Evolutionary conservation across 2,329 filamentous ascomycete species (phyloP).

Genomic region (Stagonosporopsis cucurbitacearum): DNA sequence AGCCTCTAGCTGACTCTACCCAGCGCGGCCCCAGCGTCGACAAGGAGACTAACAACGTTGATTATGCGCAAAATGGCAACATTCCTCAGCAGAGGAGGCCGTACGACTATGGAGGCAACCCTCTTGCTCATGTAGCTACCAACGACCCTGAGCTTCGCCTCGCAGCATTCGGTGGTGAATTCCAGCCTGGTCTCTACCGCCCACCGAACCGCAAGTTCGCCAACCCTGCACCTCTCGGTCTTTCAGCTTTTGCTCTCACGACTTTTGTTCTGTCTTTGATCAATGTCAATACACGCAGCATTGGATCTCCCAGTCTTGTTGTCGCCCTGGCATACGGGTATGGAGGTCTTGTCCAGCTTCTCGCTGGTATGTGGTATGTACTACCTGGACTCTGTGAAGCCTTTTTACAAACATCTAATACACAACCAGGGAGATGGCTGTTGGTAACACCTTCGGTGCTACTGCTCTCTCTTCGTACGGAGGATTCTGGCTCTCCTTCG

Average conservation of each 20-base stretch:
- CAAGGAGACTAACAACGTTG: conserved; percentile 45
- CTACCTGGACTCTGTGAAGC: neutral
- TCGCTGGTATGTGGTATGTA: conserved; percentile 63
- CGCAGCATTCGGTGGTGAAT: conserved; percentile 59
- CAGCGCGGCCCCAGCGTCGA: conserved; percentile 34
- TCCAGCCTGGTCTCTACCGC: conserved; percentile 59
- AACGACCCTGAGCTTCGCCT: conserved; percentile 56
- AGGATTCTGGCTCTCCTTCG: conserved; percentile 67
- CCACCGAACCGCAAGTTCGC: conserved; percentile 57
- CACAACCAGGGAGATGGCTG: conserved; percentile 57
- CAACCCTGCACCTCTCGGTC: conserved; percentile 66
- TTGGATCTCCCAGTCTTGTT: conserved; percentile 55
- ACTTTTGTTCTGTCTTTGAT: conserved; percentile 65
- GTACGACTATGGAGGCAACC: conserved; percentile 60
- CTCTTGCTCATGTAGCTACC: conserved; percentile 58
- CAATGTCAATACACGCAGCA: conserved; percentile 54
- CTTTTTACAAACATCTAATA: neutral
- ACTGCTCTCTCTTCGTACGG: conserved; percentile 67
- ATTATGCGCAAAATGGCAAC: conserved; percentile 49
- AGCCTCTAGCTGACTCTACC: conserved; percentile 13
- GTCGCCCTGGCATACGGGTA: conserved; percentile 58
- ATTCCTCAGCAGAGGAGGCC: conserved; percentile 51
- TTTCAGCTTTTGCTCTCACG: conserved; percentile 69
- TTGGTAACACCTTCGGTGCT: conserved; percentile 69
- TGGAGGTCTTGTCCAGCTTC: conserved; percentile 59